These are phyloP conservation scores for Colletotrichum sp. DNA, from an alignment of 2,329 filamentous ascomycete species.

Conservation along the genomic window DNA sequence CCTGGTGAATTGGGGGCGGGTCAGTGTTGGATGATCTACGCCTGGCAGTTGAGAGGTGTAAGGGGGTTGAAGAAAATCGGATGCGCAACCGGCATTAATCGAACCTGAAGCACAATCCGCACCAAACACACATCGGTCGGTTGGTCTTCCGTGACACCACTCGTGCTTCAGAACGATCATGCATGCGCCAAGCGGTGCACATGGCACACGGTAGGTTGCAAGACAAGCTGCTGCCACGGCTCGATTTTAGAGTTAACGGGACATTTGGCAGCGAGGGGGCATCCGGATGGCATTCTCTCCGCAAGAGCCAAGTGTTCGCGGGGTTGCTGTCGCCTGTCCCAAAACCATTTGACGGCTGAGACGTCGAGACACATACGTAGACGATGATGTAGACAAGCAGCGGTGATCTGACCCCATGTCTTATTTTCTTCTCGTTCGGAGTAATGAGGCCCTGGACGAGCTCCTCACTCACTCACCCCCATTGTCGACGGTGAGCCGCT, in stretches of 20 bases:
- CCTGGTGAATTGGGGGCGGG: not conserved
- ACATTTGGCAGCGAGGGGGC: not conserved
- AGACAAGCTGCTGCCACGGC: not conserved
- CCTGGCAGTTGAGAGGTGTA: not conserved
- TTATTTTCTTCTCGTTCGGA: not conserved
- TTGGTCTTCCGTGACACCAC: slow-evolving; percentile 19
- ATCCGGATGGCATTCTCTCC: slow-evolving; percentile 17
- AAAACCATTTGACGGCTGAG: not conserved
- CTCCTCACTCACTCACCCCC: not conserved
- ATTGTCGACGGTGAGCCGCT: not conserved
- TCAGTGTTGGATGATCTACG: slow-evolving; percentile 10
- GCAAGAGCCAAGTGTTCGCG: slow-evolving; percentile 22
- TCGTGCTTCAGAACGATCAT: slow-evolving; percentile 23
- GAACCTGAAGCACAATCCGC: slow-evolving; percentile 9
- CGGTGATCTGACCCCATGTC: not conserved
- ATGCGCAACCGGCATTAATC: slow-evolving; percentile 8
- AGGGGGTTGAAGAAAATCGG: not conserved
- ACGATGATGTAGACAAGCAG: not conserved
- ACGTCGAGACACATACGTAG: not conserved
- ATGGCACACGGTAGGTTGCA: slow-evolving; percentile 15
- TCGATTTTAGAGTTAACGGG: not conserved
- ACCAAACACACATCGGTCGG: slow-evolving; percentile 14
- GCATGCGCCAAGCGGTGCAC: slow-evolving; percentile 22
- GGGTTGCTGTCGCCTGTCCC: not conserved
- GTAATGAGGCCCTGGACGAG: not conserved